Base-by-base conservation (phyloP, 176 grass and related monocot genomes). In the Dendrocalamus sinicus region DNA sequence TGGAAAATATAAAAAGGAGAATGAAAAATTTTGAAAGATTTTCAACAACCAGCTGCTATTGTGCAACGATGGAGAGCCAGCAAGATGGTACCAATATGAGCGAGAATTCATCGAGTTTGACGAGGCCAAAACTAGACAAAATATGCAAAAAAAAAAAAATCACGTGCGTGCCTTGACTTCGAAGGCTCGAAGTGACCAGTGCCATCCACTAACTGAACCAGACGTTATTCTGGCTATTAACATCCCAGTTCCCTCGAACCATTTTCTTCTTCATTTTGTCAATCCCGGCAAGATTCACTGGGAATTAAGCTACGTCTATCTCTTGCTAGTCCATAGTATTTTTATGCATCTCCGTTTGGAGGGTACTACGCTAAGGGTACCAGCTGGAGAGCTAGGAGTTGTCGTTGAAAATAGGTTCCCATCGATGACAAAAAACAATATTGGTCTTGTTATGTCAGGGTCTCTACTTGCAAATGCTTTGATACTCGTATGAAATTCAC, bases 201-300 rank as follows among this genome's bases (percentile, higher is more conserved):
- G 80, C 48, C 41, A 68, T 58, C 67, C 73, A 79, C 24, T 14
- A 44, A 19, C 41, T 26, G 51, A 44, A 82, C 24, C 37, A 6
- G 7, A 37, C 41, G 12, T 78, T 70, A 62, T 78, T 12, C 5
- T 24, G 48, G 19, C 7, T 22, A 37, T 59, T 28, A 78, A 78
- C 73, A 44, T 37, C 45, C 45, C 52, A 14, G 23, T 5, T 72
- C 80, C 80, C 37, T 32, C 37, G 62, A 63, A 80, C 50, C 50
- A 32, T 35, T 52, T 80, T 15, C 45, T 67, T 39, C 10, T 55
- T 32, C 5, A 4, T 11, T 72, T 13, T 63, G 67, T 70, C 3
- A 79, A 73, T 81, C 58, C 40, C 22, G 48, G 67, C 73, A 67
- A 87, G 73, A 87, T 83, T 83, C 59, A 51, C 79, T 73, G 89